A percentile compares a stretch with the other conserved stretches of the same genome.
Conservation (phyloP, 352 stramenopile genomes). For the Phytophthora citricola region DNA sequence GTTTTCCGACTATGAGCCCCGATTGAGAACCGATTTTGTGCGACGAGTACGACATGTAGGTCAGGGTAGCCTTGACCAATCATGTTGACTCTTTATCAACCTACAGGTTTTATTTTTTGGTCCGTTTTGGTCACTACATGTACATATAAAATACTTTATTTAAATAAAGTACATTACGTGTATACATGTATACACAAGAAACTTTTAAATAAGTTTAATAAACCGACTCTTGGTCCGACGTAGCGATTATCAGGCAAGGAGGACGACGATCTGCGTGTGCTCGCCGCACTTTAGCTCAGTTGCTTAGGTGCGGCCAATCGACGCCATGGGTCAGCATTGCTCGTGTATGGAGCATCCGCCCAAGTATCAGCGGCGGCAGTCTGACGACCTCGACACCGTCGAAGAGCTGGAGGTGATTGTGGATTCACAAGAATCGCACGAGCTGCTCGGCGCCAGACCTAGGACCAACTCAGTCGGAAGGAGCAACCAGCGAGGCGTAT, state of each 20-base stretch:
- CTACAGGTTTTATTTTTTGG: background rate
- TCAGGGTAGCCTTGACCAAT: too few species aligned
- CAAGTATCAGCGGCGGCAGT: slow-evolving; percentile 66
- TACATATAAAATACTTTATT: too few species aligned
- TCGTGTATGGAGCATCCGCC: slow-evolving; percentile 74
- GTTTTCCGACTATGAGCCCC: too few species aligned
- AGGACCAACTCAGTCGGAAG: slow-evolving; percentile 15
- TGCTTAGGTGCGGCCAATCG: slow-evolving; percentile 9
- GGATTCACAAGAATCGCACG: slow-evolving; percentile 38
- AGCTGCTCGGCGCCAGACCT: slow-evolving; percentile 46
- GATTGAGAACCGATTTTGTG: too few species aligned
- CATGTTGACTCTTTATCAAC: too few species aligned
- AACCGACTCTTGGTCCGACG: slow-evolving; percentile 12
- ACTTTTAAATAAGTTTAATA: too few species aligned
- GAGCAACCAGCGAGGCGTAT: slow-evolving; percentile 14
- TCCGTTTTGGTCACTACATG: too few species aligned
- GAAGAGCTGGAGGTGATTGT: slow-evolving; percentile 42
- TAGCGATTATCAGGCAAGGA: slow-evolving; percentile 25
- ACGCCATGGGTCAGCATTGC: slow-evolving; percentile 75
- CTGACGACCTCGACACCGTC: slow-evolving; percentile 49
- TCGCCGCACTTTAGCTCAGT: slow-evolving; percentile 8
- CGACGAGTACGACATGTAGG: too few species aligned
- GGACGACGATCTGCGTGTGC: slow-evolving; percentile 7
- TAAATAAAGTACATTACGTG: too few species aligned
- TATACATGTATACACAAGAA: too few species aligned